Conservation (phyloP, 768 basidiomycete genomes). For the Rubroboletus satanas region DNA sequence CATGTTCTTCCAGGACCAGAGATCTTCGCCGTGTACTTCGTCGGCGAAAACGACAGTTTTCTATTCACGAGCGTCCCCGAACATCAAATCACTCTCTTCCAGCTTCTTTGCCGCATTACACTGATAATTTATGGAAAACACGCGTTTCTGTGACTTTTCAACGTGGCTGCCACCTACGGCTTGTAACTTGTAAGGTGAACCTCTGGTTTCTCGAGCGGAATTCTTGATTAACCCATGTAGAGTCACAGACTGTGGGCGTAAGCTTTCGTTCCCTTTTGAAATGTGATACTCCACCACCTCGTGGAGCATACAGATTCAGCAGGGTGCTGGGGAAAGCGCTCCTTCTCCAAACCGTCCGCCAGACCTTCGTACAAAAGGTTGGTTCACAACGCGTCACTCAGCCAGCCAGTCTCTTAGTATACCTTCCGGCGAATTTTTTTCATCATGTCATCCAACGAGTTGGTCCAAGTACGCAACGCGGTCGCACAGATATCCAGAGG, state of each 20-base stretch:
- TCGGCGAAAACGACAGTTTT: neutral
- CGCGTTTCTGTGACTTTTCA: neutral
- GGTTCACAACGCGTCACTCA: neutral
- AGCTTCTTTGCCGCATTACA: neutral
- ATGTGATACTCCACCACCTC: neutral
- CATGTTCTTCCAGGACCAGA: neutral
- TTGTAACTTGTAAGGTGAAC: neutral
- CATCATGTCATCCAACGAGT: conserved; percentile 11
- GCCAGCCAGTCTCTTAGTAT: neutral
- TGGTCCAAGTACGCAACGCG: conserved; percentile 15
- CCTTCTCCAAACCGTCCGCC: neutral
- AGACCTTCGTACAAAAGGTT: neutral
- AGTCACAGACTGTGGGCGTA: neutral
- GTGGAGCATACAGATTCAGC: neutral
- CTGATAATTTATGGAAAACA: too few relatives aligned
- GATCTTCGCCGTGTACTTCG: neutral
- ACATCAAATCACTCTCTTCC: neutral
- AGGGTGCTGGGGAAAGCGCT: neutral
- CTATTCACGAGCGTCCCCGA: neutral
- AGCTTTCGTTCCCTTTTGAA: neutral
- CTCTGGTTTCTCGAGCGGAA: neutral
- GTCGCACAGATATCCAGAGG: conserved; percentile 19
- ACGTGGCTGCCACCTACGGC: neutral
- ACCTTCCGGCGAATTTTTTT: neutral
- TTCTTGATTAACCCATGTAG: neutral